Base-by-base conservation (phyloP, 2,329 filamentous ascomycete genomes). In the Colletotrichum siamense region DNA sequence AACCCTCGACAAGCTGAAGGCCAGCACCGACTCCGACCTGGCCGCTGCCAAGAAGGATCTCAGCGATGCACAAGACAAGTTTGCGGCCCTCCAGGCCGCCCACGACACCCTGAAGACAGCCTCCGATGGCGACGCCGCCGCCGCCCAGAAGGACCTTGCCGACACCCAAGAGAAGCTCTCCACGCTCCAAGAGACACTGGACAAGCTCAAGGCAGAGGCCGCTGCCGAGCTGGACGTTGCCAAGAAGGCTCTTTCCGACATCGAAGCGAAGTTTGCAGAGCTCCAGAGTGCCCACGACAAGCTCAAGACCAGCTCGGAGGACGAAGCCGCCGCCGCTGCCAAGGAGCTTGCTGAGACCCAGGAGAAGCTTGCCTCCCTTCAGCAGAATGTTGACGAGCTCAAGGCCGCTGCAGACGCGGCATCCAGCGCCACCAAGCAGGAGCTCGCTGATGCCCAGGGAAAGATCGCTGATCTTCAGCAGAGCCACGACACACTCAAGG, bases 251-350 rank as follows among this genome's bases (percentile, higher is more conserved):
- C 71, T 79, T n/a, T 68, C 76, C 32, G 75, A 77, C 26, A 57
- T 69, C 15, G 71, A 77, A 44, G 73, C 81, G 39, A 81, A 81
- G 61, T 80, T 82, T 39, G 79, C 79, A 32, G 55, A 81, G n/a
- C 80, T 85, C 22, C 79, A 85, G 70, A 77, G 81, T 74, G 78
- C 79, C 16, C 78, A 81, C 74, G 79, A 80, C 22, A 74, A 78
- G 59, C 75, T 82, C 9, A 82, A 83, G 81, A 81, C 79, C 67
- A 77, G 83, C 59, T 82, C 84, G n/a, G 82, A 83, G 9, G 81
- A 80, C 39, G 81, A 84, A 49, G 62, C 82, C 22, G 78, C 79
- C 2, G 78, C 82, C 30, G 78, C 82, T 5, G 79, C 82, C 82
- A 82, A 82, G 78, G 80, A 82, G 28, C 76, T 78, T 34, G 79